Evolutionary conservation across 2,329 filamentous ascomycete genomes (phyloP).

Genomic region (Penicillium aurantiogriseum): DNA sequence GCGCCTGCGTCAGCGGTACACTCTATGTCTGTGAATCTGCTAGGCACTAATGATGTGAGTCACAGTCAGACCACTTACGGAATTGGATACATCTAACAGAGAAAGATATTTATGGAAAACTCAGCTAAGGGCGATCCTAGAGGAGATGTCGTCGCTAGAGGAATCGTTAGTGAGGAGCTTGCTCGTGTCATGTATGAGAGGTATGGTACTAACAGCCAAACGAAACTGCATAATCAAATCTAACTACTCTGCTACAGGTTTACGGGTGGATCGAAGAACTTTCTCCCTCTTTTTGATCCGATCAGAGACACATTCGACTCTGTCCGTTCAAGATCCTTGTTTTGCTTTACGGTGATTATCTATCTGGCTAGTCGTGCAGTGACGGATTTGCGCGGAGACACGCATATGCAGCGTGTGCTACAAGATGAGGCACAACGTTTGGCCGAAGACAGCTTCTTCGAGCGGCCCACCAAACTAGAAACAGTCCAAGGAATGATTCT

Average conservation of each 20-base stretch:
- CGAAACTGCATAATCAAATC: not conserved
- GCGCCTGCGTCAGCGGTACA: conserved; percentile 36
- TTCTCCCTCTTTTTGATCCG: conserved; percentile 35
- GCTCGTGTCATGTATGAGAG: conserved; percentile 37
- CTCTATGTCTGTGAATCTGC: conserved; percentile 38
- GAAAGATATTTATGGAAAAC: conserved; percentile 34
- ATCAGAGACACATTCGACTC: conserved; percentile 40
- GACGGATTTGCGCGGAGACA: conserved; percentile 32
- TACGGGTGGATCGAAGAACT: conserved; percentile 35
- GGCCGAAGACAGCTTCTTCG: conserved; percentile 39
- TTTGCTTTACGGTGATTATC: conserved; percentile 38
- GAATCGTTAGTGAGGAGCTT: conserved; percentile 35
- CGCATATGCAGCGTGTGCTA: conserved; percentile 35
- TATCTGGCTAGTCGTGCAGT: conserved; percentile 37
- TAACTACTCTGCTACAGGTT: conserved; percentile 22
- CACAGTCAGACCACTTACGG: not conserved
- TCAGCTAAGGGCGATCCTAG: conserved; percentile 28
- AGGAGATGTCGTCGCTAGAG: conserved; percentile 33
- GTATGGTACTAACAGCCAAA: conserved; percentile 16
- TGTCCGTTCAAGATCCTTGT: conserved; percentile 36
- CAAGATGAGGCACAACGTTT: conserved; percentile 38
- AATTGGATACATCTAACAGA: not conserved
- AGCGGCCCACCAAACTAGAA: conserved; percentile 37
- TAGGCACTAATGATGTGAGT: conserved; percentile 31
- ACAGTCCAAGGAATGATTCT: conserved; percentile 40